Base-by-base conservation (phyloP, 768 basidiomycete species). In the Rhodotorula paludigena region DNA sequence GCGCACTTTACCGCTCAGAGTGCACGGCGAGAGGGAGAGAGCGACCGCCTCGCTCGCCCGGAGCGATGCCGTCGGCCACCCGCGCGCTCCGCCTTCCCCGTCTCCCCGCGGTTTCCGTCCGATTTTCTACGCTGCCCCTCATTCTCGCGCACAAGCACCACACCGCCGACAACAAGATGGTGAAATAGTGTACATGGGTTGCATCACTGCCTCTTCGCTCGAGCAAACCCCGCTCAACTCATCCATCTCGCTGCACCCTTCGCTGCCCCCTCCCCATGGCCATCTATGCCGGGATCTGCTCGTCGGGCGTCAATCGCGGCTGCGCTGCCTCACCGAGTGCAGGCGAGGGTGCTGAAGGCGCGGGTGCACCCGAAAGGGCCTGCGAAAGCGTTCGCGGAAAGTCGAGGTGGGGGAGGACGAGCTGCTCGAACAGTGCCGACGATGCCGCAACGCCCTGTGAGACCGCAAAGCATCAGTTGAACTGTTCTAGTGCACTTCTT, bases 361-460 rank as follows among this genome's bases (percentile, higher is more conserved):
- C 21, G 3, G 52, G 3, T 10, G 38, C 12, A 6, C 21, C 30
- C 3, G 39, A 32, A 35, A 68, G 67, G 3, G 67, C 67, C 20
- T 2, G 32, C 10, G 44, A 16, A 23, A 68, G 44, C 15, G 62
- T 52, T 2, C 28, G 49, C 25, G 69, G 64, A 41, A 70, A 25
- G 7, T 45, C 28, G 41, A 70, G 48, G 59, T 66, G 30, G 1
- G 69, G 69, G 9, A 66, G 57, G 47, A 70, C 48, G 20, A 63
- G 64, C 20, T 49, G 38, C 23, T 66, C 38, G 32, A 70, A 70
- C 8, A 70, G 41, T 14, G 33, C n/a, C 25, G 53, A 14, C 21
- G 69, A 52, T 23, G 69, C 52, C 12, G 53, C 52, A 60, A 70
- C 55, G 44, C 69, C 69, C 69, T 70, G 63, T 20, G 33, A 5